phyloP scores from a whole-genome alignment of 1,284 basidiomycete species.

The Trichosporon sp. region DNA sequence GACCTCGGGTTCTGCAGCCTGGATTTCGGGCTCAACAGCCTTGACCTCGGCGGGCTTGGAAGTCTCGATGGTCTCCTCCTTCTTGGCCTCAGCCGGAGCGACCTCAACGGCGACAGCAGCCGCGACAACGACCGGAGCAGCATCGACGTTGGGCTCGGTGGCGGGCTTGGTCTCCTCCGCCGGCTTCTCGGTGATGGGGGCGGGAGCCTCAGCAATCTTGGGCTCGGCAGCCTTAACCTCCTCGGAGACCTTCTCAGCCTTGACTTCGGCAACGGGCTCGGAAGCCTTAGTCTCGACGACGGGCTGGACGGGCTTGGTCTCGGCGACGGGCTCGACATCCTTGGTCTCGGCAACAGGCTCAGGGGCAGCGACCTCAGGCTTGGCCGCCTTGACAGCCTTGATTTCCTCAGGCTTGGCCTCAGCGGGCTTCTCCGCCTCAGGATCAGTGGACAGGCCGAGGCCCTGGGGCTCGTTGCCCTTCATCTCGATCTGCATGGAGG shows the following conservation, averaged over 20 bases:
- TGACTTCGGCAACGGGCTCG: background rate
- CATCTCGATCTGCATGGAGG: constrained; percentile 8
- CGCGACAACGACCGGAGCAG: background rate
- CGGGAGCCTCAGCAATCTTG: too few species aligned
- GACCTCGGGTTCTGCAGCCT: background rate
- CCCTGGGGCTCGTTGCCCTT: background rate
- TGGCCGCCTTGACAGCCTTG: background rate
- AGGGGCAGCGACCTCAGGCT: background rate
- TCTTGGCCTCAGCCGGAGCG: background rate
- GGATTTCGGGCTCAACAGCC: background rate
- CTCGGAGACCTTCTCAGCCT: too few species aligned
- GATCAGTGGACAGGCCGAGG: background rate
- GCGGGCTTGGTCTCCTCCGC: background rate
- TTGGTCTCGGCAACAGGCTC: background rate
- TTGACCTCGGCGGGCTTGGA: background rate
- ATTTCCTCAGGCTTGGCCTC: background rate
- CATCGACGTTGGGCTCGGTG: background rate
- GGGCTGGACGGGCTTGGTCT: background rate
- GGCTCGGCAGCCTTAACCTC: too few species aligned
- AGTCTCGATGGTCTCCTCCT: background rate
- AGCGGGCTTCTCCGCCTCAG: background rate
- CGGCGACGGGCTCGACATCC: background rate
- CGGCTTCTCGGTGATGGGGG: too few species aligned
- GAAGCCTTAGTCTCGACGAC: background rate
- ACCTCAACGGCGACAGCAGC: background rate